A percentile compares a stretch with the other conserved stretches of the same genome.
Evolutionary conservation across 2,329 filamentous ascomycete species (phyloP).

Genomic region (Leptodontidium sp.): DNA sequence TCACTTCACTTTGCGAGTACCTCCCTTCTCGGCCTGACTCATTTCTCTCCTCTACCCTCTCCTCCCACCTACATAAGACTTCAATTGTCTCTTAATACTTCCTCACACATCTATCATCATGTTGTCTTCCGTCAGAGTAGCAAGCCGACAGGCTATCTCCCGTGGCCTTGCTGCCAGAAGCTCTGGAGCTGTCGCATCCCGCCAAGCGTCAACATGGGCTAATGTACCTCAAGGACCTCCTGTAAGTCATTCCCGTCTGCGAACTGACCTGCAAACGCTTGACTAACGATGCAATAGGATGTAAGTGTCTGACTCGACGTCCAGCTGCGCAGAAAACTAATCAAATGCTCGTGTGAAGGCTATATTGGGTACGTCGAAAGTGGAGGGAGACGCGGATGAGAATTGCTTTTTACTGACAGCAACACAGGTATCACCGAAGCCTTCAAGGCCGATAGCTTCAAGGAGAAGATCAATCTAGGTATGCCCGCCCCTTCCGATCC

Average conservation of each 20-base stretch:
- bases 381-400: conserved; percentile 17
- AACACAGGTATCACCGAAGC: conserved; percentile 87
- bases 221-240: conserved; percentile 93
- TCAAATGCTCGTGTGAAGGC: conserved; percentile 59
- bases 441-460: conserved; percentile 95
- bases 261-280: conserved; percentile 23
- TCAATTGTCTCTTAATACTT: not conserved
- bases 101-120: conserved; percentile 51
- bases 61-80: conserved; percentile 18
- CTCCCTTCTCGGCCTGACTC: not conserved
- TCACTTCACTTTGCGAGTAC: conserved; percentile 2
- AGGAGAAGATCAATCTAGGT: conserved; percentile 98
- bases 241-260: conserved; percentile 62
- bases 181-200: conserved; percentile 36
- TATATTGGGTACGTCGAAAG: conserved; percentile 71
- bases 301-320: conserved; percentile 42
- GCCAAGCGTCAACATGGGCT: conserved; percentile 77
- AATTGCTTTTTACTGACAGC: conserved; percentile 43
- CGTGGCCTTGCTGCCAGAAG: conserved; percentile 39
- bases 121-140: conserved; percentile 64
- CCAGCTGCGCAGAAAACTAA: conserved; percentile 47
- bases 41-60: not conserved
- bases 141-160: conserved; percentile 56
- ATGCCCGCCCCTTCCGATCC: conserved; percentile 46
- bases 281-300: conserved; percentile 45